Evolutionary conservation across 805 yeast genomes (phyloP), one percentile per base, ranked within the genome.

Genomic region (Pichia thaimueangensis): DNA sequence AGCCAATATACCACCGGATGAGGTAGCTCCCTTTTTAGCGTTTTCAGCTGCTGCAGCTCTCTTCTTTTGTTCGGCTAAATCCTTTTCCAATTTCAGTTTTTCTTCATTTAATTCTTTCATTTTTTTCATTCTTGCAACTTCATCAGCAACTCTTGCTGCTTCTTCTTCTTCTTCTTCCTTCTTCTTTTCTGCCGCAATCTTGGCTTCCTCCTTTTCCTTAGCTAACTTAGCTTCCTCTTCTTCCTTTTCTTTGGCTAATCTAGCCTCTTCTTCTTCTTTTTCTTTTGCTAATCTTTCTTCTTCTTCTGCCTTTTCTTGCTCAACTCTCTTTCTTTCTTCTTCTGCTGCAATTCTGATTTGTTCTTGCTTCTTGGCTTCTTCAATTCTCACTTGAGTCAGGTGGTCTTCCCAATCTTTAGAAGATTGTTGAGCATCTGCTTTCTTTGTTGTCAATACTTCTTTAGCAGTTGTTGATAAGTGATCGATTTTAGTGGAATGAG

Each of bases 351-450:
- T 56, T 45, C 68, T 60, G 42, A 66, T 52, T 41, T 66, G 59
- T 52, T 70, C 75, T 48, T 72, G 76, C 42, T 69, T 74, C 41
- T 60, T 57, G 17, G 73, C 75, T 41, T 68, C 68, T 38, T 65
- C 65, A 37, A 62, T 55, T 41, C 74, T 72, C 41, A 72, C 56
- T n/a, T 57, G 64, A 35, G 65, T 62, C 57, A 65, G 64, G 47
- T 75, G 78, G 5, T 52, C 52, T 47, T 68, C 65, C 80, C 80
- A 76, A 17, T 57, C 57, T 22, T 50, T 42, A 40, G 55, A 60
- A 35, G 71, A 59, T 34, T 67, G 55, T 48, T 67, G 60, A 16
- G 80, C 79, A 8, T 61, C 66, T 17, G 49, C 51, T 43, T 71
- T 64, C 49, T 73, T 64, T 1, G 46, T 39, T 3, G 53, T 50